phyloP scores from a whole-genome alignment of 2,329 filamentous ascomycete species.

The Tolypocladium tropicale region DNA sequence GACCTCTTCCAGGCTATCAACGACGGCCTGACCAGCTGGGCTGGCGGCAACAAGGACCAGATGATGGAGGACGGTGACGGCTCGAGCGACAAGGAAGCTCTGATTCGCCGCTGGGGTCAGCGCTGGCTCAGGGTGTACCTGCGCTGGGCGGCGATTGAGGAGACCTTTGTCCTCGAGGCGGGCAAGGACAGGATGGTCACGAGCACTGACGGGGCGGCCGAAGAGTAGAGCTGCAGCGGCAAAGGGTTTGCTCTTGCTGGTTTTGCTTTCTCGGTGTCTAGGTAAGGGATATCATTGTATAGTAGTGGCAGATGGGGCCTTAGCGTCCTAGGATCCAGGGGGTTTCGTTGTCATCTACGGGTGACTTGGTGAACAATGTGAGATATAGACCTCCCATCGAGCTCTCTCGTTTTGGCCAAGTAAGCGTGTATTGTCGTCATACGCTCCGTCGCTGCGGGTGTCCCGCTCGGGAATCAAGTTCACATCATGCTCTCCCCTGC shows the following conservation, averaged over 20 bases:
- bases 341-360: neutral
- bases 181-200: conserved; percentile 9
- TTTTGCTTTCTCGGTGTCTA: neutral
- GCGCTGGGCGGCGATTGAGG: conserved; percentile 75
- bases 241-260: neutral
- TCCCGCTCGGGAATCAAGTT: neutral
- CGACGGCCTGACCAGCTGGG: conserved; percentile 64
- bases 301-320: neutral
- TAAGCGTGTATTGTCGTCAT: neutral
- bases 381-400: too few species aligned
- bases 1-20: conserved; percentile 74
- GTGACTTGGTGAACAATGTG: neutral
- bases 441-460: neutral
- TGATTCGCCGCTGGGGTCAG: conserved; percentile 70
- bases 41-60: conserved; percentile 62
- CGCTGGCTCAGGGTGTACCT: conserved; percentile 82
- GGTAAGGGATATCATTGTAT: neutral
- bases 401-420: neutral
- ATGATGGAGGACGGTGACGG: conserved; percentile 60
- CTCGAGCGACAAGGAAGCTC: conserved; percentile 44
- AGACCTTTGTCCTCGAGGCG: conserved; percentile 45
- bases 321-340: neutral
- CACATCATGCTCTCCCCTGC: neutral
- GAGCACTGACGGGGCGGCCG: neutral
- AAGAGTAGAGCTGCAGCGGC: neutral